A percentile compares a stretch with the other conserved stretches of the same genome.
phyloP scores from a whole-genome alignment of 2,329 filamentous ascomycete genomes.

The Sclerotinia trifoliorum region DNA sequence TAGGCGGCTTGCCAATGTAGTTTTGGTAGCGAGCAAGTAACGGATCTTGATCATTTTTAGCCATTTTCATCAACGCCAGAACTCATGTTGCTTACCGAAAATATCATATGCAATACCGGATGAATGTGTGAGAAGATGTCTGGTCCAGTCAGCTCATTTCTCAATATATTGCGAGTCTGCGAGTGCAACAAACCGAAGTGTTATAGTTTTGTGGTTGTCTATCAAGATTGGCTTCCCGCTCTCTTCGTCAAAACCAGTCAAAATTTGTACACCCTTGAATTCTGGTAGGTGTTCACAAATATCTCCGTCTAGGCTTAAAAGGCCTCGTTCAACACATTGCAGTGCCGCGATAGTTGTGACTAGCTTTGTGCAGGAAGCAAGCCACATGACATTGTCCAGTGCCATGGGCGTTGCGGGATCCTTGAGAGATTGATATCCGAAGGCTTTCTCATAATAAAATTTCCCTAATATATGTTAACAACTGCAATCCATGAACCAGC shows the following conservation, averaged over 20 bases:
- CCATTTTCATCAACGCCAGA: neutral
- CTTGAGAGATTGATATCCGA: slow-evolving; percentile 45
- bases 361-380: slow-evolving; percentile 59
- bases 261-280: slow-evolving; percentile 34
- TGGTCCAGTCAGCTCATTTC: slow-evolving; percentile 18
- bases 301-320: slow-evolving; percentile 49
- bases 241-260: slow-evolving; percentile 34
- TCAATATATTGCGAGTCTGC: neutral
- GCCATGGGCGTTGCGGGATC: slow-evolving; percentile 57
- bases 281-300: slow-evolving; percentile 34
- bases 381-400: slow-evolving; percentile 59
- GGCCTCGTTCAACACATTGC: slow-evolving; percentile 56
- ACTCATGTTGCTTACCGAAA: slow-evolving; percentile 27
- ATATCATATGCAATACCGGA: slow-evolving; percentile 34
- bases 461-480: slow-evolving; percentile 34
- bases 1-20: slow-evolving; percentile 13
- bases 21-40: slow-evolving; percentile 25
- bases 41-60: slow-evolving; percentile 16
- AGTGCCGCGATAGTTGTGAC: slow-evolving; percentile 52
- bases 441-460: slow-evolving; percentile 41
- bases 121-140: slow-evolving; percentile 35
- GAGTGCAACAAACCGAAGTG: slow-evolving; percentile 32
- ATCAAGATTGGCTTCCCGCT: slow-evolving; percentile 28
- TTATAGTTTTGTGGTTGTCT: slow-evolving; percentile 33
- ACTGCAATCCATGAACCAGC: too few species aligned